Evolutionary conservation across 768 basidiomycete genomes (phyloP).

Genomic region (Pleurotus ostreatus): DNA sequence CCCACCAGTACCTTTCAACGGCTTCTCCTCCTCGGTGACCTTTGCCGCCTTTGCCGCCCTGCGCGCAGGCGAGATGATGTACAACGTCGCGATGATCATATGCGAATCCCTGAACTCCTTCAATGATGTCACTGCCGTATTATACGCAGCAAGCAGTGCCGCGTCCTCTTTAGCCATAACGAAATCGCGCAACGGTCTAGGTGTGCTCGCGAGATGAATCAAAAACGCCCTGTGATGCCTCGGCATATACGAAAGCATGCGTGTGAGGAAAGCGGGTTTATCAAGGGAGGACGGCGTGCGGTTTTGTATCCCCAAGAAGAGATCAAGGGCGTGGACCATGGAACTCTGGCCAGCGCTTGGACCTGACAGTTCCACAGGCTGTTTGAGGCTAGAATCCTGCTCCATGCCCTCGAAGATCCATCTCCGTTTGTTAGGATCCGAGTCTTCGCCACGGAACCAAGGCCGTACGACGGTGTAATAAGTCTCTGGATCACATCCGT

Average conservation of each 20-base stretch:
- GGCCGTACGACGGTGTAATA: slow-evolving; percentile 75
- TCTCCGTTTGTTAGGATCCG: slow-evolving; percentile 31
- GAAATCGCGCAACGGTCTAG: slow-evolving; percentile 59
- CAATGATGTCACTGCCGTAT: slow-evolving; percentile 60
- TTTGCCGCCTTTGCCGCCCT: slow-evolving; percentile 18
- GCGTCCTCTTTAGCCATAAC: slow-evolving; percentile 34
- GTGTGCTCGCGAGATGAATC: slow-evolving; percentile 55
- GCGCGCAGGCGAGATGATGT: slow-evolving; percentile 73
- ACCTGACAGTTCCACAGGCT: slow-evolving; percentile 61
- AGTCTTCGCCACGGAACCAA: slow-evolving; percentile 76
- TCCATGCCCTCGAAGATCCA: slow-evolving; percentile 65
- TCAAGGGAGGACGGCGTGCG: slow-evolving; percentile 18
- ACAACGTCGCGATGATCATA: slow-evolving; percentile 71
- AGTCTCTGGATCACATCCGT: slow-evolving; percentile 66
- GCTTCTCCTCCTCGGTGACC: slow-evolving; percentile 16
- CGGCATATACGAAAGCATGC: slow-evolving; percentile 87
- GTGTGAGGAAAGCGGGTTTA: slow-evolving; percentile 52
- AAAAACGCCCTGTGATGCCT: slow-evolving; percentile 76
- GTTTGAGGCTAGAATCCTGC: slow-evolving; percentile 34
- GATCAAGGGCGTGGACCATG: slow-evolving; percentile 68
- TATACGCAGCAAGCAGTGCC: slow-evolving; percentile 54
- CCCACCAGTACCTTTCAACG: slow-evolving; percentile 75
- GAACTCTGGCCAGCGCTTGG: slow-evolving; percentile 83
- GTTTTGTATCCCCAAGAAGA: slow-evolving; percentile 58
- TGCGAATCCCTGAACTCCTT: slow-evolving; percentile 79